Evolutionary conservation across 1,284 basidiomycete genomes (phyloP), one percentile per base, ranked within the genome.

Genomic region (Cystobasidium pallidum): DNA sequence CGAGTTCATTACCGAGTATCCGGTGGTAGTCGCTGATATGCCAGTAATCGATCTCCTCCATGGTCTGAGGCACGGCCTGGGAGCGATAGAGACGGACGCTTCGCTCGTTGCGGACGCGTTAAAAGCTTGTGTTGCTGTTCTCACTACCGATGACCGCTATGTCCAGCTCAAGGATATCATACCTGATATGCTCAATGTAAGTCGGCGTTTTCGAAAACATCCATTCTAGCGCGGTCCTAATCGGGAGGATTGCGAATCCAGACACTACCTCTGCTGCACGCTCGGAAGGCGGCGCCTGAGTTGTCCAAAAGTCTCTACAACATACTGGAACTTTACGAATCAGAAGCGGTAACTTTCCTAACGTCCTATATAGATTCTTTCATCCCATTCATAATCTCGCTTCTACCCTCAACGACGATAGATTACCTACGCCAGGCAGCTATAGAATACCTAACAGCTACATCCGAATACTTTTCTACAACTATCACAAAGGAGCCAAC

Each of bases 361-460:
- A 17, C 4, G 21, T 58, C 67, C 10, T 52, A 70, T 26, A 57
- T 70, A 28, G 17, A 39, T 34, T 36, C 58, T 2, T 70, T 70
- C 26, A 51, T 70, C 24, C 67, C 67, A 2, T 70, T 70, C 32
- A 62, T 70, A 19, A 32, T 34, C 19, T 62, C 39, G 15, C 58
- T 70, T 28, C 34, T 70, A 30, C 32, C 67, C 6, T 39, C 41
- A 21, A 49, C 55, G 34, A 45, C 32, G 30, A 49, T 41, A 57
- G 58, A 51, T 41, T 55, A 45, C 24, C 15, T 70, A 34, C 45
- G 43, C 7, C 47, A 70, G 32, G 17, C 45, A 32, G 21, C 57
- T 24, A 49, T 70, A n/a, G 67, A 70, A 58, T 55, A 49, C n/a
- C 47, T 70, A 41, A 57, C 67, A 19, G 47, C 39, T 8, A 61